Percentiles rank a stretch among this genome's conserved stretches.
These are phyloP conservation scores for Carpinus viminea DNA, from an alignment of 306 rosid species.

Conservation along the genomic window DNA sequence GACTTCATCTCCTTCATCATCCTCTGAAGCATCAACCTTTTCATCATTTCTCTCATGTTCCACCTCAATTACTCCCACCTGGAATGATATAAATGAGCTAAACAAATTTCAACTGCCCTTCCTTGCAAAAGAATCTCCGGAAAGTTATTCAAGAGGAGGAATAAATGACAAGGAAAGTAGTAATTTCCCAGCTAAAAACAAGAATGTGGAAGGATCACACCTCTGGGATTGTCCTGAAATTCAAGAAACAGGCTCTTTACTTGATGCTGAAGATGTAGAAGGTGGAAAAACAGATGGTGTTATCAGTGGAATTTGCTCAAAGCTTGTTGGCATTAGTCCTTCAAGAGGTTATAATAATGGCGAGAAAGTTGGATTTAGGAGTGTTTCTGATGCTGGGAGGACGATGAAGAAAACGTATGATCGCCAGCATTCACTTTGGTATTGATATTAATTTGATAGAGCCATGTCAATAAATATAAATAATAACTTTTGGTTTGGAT, in stretches of 20 bases:
- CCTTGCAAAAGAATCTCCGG: neutral
- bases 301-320: conserved; percentile 47
- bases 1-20: conserved; percentile 12
- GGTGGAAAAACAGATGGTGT: conserved; percentile 44
- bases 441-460: conserved; percentile 20
- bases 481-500: neutral
- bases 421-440: conserved; percentile 56
- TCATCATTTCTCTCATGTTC: conserved; percentile 56
- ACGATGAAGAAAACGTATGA: conserved; percentile 34
- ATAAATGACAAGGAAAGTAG: conserved; percentile 4
- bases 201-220: conserved; percentile 28
- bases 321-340: conserved; percentile 31
- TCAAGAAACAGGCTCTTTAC: conserved; percentile 41
- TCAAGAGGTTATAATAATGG: conserved; percentile 2
- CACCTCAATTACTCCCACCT: conserved; percentile 28
- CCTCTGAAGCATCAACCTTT: conserved; percentile 37
- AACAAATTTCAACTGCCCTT: neutral
- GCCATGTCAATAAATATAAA: neutral
- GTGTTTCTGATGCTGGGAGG: conserved; percentile 55
- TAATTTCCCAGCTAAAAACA: neutral
- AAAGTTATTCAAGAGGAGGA: conserved; percentile 24
- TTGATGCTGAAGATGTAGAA: conserved; percentile 36
- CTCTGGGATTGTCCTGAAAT: conserved; percentile 40
- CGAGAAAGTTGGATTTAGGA: conserved; percentile 40
- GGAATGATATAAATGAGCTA: conserved; percentile 26